A percentile compares a stretch with the other conserved stretches of the same genome.
Conservation (phyloP, 1,284 basidiomycete species). For the Cryptococcus floricola region DNA sequence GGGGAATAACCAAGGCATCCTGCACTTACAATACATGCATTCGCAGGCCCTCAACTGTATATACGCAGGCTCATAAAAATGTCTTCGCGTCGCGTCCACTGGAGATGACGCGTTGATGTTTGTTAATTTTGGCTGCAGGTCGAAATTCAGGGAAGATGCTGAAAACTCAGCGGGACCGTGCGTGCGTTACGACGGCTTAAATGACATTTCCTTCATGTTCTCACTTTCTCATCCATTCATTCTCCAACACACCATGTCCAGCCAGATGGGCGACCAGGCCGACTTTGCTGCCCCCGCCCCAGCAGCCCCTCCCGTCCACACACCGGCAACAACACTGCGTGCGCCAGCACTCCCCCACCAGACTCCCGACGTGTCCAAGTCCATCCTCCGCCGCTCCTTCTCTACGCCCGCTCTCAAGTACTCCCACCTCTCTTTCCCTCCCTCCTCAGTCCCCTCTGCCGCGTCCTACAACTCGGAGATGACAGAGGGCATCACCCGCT, state of each 20-base stretch:
- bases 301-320: background rate
- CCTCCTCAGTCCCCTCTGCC: background rate
- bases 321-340: background rate
- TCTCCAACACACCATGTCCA: background rate
- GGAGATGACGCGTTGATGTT: no score
- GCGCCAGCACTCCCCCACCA: background rate
- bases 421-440: background rate
- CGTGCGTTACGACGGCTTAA: conserved; percentile 2
- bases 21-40: background rate
- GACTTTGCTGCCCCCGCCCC: background rate
- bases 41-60: no score
- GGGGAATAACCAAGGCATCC: background rate
- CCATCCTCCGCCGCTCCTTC: background rate
- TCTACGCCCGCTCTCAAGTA: background rate
- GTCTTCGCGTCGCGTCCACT: no score
- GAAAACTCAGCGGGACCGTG: conserved; percentile 5
- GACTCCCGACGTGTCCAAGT: background rate
- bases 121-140: background rate
- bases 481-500: background rate
- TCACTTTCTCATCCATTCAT: background rate
- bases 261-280: background rate
- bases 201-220: background rate
- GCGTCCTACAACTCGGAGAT: background rate
- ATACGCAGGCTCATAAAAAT: no score
- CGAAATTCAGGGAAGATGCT: background rate